Evolutionary conservation across 2,329 filamentous ascomycete genomes (phyloP).

Genomic region (Tolypocladium tropicale): DNA sequence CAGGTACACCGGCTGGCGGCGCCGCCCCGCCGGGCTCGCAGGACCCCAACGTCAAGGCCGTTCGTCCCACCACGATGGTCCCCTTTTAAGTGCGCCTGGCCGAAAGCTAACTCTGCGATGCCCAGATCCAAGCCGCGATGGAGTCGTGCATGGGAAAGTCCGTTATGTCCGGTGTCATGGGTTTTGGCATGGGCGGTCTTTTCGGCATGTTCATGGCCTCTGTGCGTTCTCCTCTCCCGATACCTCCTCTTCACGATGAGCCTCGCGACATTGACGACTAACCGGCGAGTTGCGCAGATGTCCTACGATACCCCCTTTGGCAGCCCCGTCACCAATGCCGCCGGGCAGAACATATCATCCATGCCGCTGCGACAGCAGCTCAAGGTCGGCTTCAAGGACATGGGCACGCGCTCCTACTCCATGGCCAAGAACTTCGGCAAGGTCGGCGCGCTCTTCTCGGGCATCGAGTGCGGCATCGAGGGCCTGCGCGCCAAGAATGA

Average conservation of each 20-base stretch:
- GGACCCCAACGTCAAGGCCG: slow-evolving; percentile 42
- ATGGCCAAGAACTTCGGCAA: slow-evolving; percentile 92
- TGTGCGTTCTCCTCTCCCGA: slow-evolving; percentile 39
- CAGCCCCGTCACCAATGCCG: slow-evolving; percentile 28
- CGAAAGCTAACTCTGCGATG: slow-evolving; percentile 1
- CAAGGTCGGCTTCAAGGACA: slow-evolving; percentile 80
- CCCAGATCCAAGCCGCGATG: slow-evolving; percentile 72
- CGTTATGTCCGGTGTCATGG: slow-evolving; percentile 82
- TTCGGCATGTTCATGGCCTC: slow-evolving; percentile 98
- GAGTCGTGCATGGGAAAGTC: slow-evolving; percentile 89
- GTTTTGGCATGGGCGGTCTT: slow-evolving; percentile 84
- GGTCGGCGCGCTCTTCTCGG: slow-evolving; percentile 81
- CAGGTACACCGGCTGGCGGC: slow-evolving; percentile 15
- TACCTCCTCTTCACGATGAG: not conserved
- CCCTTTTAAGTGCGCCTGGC: not conserved
- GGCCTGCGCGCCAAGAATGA: slow-evolving; percentile 91
- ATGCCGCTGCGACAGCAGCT: slow-evolving; percentile 81
- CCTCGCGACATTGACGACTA: not conserved
- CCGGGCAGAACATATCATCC: slow-evolving; percentile 30
- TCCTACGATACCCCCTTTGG: slow-evolving; percentile 90
- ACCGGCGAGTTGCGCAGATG: slow-evolving; percentile 51
- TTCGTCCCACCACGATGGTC: slow-evolving; percentile 10
- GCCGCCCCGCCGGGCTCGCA: slow-evolving; percentile 20
- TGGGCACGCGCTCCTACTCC: slow-evolving; percentile 74
- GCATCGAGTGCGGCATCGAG: slow-evolving; percentile 94